Conservation (phyloP, 1,139 yeast genomes). For the Dujonia santamariae region DNA sequence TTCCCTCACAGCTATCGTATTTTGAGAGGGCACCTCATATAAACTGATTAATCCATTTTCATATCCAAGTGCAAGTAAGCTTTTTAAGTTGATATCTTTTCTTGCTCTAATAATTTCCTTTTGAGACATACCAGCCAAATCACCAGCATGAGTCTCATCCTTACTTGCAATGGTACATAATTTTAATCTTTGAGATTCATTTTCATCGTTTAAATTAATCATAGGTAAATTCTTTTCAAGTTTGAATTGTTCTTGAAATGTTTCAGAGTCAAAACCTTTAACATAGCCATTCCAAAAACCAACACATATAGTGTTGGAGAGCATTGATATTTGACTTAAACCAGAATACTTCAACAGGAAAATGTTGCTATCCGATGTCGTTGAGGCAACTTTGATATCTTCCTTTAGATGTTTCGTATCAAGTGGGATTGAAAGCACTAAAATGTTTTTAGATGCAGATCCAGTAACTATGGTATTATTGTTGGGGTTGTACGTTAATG, state of each 20-base stretch:
- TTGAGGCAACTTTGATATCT: conserved; percentile 13
- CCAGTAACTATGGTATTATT: conserved; percentile 34
- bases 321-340: conserved; percentile 3
- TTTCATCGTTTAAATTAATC: conserved; percentile 11
- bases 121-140: conserved; percentile 5
- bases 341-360: conserved; percentile 5
- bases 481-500: conserved; percentile 21
- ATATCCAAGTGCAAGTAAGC: conserved; percentile 31
- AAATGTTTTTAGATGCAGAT: conserved; percentile 35
- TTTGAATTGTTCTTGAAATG: conserved; percentile 1
- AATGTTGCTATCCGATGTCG: conserved; percentile 6
- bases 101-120: conserved; percentile 15
- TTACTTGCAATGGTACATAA: conserved; percentile 1
- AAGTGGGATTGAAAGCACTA: conserved; percentile 6
- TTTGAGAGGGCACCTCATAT: not conserved
- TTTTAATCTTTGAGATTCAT: conserved; percentile 9
- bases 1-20: too few species aligned
- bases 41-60: conserved; percentile 34
- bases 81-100: conserved; percentile 10
- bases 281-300: conserved; percentile 45
- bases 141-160: conserved; percentile 9
- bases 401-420: too few species aligned
- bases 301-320: conserved; percentile 9
- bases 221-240: conserved; percentile 16
- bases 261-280: conserved; percentile 17